A percentile compares a stretch with the other conserved stretches of the same genome.
These are phyloP conservation scores for Populus hybrid DNA, from an alignment of 441 rosid species.

Conservation along the genomic window DNA sequence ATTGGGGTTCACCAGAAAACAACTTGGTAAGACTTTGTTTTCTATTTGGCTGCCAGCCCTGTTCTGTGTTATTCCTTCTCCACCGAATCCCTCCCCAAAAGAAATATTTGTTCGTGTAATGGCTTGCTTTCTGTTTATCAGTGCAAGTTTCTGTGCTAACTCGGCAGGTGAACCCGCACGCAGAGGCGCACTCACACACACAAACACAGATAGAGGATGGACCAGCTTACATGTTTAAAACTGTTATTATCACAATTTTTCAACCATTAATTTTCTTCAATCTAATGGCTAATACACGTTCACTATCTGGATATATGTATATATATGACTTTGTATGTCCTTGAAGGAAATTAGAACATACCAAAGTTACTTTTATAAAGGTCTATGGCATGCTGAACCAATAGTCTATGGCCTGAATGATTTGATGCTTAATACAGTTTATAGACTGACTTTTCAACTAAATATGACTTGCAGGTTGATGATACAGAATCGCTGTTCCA, in stretches of 20 bases:
- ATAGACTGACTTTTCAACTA: constrained; percentile 7
- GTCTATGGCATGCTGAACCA: neutral
- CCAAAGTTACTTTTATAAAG: neutral
- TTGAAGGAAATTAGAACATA: neutral
- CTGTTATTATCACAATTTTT: neutral
- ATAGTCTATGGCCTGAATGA: neutral
- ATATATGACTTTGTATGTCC: neutral
- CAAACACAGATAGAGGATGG: neutral
- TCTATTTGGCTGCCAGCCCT: neutral
- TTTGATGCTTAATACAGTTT: neutral
- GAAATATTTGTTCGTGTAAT: neutral
- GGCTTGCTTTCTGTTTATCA: neutral
- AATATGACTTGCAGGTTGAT: constrained; percentile 40
- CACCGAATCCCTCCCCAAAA: neutral
- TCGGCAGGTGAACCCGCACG: neutral
- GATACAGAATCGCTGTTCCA: constrained; percentile 36
- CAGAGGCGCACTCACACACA: neutral
- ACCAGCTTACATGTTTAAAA: neutral
- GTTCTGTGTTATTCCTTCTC: neutral
- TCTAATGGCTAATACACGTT: neutral
- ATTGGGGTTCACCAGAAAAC: constrained; percentile 51
- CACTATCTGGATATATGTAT: too few species aligned
- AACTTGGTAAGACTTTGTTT: constrained; percentile 39
- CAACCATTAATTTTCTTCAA: neutral
- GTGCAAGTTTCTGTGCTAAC: neutral